Base-by-base conservation (phyloP, 176 grass and related monocot genomes). In the Paspalum notatum region DNA sequence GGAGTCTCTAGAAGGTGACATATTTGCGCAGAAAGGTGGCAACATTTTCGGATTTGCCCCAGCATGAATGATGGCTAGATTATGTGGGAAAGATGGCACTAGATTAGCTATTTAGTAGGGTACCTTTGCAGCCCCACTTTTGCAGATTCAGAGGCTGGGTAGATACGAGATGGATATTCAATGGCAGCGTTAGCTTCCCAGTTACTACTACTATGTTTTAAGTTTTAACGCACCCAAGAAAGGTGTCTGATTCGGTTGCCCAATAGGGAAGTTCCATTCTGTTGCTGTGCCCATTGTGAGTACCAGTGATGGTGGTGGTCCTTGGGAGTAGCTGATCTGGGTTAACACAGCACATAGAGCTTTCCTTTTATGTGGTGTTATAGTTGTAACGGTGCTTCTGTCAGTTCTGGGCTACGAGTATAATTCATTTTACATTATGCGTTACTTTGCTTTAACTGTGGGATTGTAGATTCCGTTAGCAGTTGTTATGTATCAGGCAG, bases 141-240 rank as follows among this genome's bases (percentile, higher is more conserved):
- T 84, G 17, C 24, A 67, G 68, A 78, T 81, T 21, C 21, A 40
- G n/a, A 81, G 13, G 24, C 76, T 48, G 15, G 5, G 40, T 41
- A 14, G 24, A 66, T n/a, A 65, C 57, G 17, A 54, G 2, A 79
- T 46, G 17, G 22, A 7, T 71, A 54, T 64, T 44, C 56, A 72
- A 63, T 16, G 22, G 17, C 11, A 61, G 50, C 14, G 18, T 47
- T 57, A 68, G 8, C 41, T 58, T 78, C 25, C 47, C 44, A 77
- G 69, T 9, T 59, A 3, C 32, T 3, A 62, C 5, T 59, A 3
- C 32, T 3, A 62, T 66, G 80, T 71, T 65, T 73, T 43, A 63
- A 78, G 13, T 57, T 66, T 79, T 52, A 39, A 65, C 45, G 76
- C 66, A 45, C 11, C 18, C 42, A 47, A 22, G 52, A 65, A 25